Conservation (phyloP, 2,329 filamentous ascomycete species). For the Arthrobotrys sinensis region DNA sequence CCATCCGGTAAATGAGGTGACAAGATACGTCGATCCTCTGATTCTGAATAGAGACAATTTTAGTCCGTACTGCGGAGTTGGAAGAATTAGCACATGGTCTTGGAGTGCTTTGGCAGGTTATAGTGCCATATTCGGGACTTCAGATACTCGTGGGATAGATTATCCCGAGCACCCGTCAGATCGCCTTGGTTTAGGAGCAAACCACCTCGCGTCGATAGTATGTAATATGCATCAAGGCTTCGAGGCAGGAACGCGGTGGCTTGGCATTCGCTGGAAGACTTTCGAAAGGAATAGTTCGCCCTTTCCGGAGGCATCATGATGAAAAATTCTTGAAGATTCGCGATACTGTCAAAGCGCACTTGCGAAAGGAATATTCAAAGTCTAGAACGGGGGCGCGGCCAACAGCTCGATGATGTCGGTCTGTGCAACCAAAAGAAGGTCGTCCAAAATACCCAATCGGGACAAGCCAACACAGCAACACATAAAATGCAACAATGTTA, state of each 20-base stretch:
- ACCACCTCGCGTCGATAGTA: constrained; percentile 4
- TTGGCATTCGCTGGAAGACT: constrained; percentile 6
- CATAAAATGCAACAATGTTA: constrained; percentile 39
- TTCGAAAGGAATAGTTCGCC: constrained; percentile 12
- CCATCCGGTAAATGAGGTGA: constrained; percentile 14
- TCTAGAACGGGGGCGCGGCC: constrained; percentile 15
- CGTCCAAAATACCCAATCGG: constrained; percentile 12
- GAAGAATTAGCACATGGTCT: constrained; percentile 35
- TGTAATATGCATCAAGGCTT: neutral
- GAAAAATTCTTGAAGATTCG: neutral
- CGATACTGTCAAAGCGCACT: neutral
- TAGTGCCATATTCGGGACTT: neutral
- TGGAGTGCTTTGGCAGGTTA: neutral
- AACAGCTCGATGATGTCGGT: neutral
- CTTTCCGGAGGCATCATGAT: constrained; percentile 12
- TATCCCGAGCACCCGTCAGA: constrained; percentile 32
- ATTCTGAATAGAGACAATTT: constrained; percentile 30
- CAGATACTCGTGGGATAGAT: constrained; percentile 1
- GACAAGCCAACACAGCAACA: constrained; percentile 29
- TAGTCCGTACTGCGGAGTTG: constrained; percentile 3
- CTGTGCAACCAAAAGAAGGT: constrained; percentile 14
- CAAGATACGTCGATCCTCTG: constrained; percentile 28
- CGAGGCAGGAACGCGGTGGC: neutral
- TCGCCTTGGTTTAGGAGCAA: constrained; percentile 43
- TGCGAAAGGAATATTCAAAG: neutral